A percentile compares a stretch with the other conserved stretches of the same genome.
Conservation (phyloP, 805 yeast species). For the Priceomyces carsonii region DNA sequence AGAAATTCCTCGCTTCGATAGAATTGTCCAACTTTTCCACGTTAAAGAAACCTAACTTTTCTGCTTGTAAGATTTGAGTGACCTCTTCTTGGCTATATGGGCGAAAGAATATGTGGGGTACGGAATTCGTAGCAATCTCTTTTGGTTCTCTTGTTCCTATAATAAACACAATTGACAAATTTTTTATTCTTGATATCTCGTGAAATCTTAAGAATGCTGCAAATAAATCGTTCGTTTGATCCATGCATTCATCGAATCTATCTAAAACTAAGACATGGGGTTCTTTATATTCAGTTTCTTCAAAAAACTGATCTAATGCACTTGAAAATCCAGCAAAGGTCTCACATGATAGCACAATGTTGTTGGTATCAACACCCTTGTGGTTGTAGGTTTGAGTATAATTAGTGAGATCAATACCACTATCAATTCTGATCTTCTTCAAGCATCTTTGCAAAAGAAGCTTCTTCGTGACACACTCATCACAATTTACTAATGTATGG, state of each 20-base stretch:
- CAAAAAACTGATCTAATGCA: conserved; percentile 40
- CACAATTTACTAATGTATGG: conserved; percentile 41
- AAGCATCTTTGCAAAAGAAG: conserved; percentile 44
- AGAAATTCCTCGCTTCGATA: conserved; percentile 24
- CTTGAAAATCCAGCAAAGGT: conserved; percentile 40
- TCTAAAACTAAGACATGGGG: conserved; percentile 49
- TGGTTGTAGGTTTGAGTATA: conserved; percentile 20
- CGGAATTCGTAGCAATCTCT: conserved; percentile 34
- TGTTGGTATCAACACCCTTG: conserved; percentile 27
- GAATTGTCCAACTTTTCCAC: conserved; percentile 15
- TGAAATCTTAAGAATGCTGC: conserved; percentile 42
- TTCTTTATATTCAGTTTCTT: conserved; percentile 26
- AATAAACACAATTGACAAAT: conserved; percentile 40
- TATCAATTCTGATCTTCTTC: conserved; percentile 35
- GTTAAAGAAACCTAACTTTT: conserved; percentile 25
- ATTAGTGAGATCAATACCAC: conserved; percentile 25
- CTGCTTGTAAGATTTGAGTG: conserved; percentile 35
- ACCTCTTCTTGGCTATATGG: conserved; percentile 39
- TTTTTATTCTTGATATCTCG: conserved; percentile 36
- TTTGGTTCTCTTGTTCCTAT: conserved; percentile 41
- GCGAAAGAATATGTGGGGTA: conserved; percentile 43
- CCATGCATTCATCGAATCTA: conserved; percentile 48
- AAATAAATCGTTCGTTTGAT: conserved; percentile 39
- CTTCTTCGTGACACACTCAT: conserved; percentile 42
- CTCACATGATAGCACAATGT: conserved; percentile 37